These are phyloP conservation scores for Acer campestre DNA, from an alignment of 345 rosid species.

Conservation along the genomic window DNA sequence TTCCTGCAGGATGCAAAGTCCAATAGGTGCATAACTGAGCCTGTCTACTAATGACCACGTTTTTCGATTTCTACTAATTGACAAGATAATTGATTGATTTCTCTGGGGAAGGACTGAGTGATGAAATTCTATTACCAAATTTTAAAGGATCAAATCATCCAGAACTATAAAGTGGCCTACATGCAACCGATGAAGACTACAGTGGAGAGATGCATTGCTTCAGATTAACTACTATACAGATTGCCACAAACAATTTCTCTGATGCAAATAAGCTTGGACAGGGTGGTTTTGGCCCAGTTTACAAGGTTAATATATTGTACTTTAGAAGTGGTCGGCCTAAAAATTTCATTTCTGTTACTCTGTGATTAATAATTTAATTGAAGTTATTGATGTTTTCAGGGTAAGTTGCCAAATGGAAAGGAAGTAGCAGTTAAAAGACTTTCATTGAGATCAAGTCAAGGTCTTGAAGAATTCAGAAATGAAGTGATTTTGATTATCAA, in stretches of 20 bases:
- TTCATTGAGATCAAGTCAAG: slow-evolving; percentile 52
- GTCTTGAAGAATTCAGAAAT: slow-evolving; percentile 53
- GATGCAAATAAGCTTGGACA: slow-evolving; percentile 50
- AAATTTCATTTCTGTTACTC: neutral
- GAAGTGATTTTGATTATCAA: slow-evolving; percentile 52
- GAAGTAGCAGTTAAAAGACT: slow-evolving; percentile 59
- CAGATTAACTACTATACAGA: slow-evolving; percentile 21
- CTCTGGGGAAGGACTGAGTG: slow-evolving; percentile 28
- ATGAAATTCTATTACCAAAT: slow-evolving; percentile 26
- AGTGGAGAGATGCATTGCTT: slow-evolving; percentile 33
- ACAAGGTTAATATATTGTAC: slow-evolving; percentile 29
- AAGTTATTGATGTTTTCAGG: slow-evolving; percentile 33
- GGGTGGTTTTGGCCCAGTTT: slow-evolving; percentile 64
- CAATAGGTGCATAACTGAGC: slow-evolving; percentile 21
- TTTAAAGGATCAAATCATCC: slow-evolving; percentile 11
- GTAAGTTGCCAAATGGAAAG: slow-evolving; percentile 39
- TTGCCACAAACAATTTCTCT: slow-evolving; percentile 50
- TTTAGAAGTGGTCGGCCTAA: too few relatives aligned
- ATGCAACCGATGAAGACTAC: slow-evolving; percentile 22
- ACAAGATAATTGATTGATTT: neutral
- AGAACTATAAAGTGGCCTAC: slow-evolving; percentile 2
- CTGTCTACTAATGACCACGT: neutral
- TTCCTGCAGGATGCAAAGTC: slow-evolving; percentile 29
- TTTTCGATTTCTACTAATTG: neutral
- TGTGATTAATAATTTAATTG: neutral